phyloP scores from a whole-genome alignment of 1,284 basidiomycete genomes.

The Malassezia nana region DNA sequence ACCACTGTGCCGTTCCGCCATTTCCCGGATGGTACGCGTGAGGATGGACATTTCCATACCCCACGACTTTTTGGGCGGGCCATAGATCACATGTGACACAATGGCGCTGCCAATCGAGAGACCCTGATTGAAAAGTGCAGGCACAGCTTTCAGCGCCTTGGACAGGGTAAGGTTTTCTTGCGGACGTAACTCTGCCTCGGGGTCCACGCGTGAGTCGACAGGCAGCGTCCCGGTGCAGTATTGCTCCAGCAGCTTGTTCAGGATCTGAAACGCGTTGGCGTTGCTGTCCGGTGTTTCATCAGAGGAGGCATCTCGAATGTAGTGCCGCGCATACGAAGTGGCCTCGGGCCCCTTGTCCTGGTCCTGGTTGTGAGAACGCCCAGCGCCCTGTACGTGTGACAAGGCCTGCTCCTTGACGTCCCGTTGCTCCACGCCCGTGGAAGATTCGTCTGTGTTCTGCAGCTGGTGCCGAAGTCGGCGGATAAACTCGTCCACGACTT shows the following conservation, averaged over 20 bases:
- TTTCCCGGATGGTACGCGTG: constrained; percentile 72
- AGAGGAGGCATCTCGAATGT: constrained; percentile 13
- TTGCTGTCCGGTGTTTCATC: not conserved
- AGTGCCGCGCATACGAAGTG: constrained; percentile 9
- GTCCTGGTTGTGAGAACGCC: too few species aligned
- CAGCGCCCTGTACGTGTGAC: too few species aligned
- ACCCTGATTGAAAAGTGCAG: constrained; percentile 42
- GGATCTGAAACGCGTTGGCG: constrained; percentile 22
- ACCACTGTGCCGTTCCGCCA: constrained; percentile 64
- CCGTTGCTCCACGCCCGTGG: not conserved
- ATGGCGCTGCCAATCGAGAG: constrained; percentile 41
- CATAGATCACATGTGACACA: constrained; percentile 51
- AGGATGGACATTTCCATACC: constrained; percentile 59
- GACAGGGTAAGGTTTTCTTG: constrained; percentile 30
- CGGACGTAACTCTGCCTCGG: constrained; percentile 22
- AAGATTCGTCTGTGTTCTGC: not conserved
- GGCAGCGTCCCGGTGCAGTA: constrained; percentile 35
- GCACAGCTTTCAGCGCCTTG: constrained; percentile 43
- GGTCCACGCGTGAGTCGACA: constrained; percentile 35
- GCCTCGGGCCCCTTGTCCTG: not conserved
- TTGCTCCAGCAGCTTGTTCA: constrained; percentile 38
- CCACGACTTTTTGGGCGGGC: constrained; percentile 74
- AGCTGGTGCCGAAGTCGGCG: not conserved
- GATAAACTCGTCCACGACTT: not conserved
- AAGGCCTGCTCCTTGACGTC: too few species aligned